Percentiles rank a stretch among this genome's conserved stretches.
These are phyloP conservation scores for Trichoderma aggressivum DNA, from an alignment of 2,329 filamentous ascomycete genomes.

Conservation along the genomic window DNA sequence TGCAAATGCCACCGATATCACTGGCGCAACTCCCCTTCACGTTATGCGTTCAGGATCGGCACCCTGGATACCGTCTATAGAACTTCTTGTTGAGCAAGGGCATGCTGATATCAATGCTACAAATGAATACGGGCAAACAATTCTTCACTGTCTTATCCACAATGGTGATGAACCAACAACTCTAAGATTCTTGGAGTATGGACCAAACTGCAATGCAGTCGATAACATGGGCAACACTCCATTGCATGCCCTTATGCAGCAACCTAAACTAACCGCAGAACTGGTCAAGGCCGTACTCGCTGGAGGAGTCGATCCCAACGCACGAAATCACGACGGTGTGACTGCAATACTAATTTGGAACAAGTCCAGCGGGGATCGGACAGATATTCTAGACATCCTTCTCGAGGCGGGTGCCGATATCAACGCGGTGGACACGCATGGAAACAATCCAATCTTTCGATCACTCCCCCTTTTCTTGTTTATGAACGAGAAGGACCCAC, in stretches of 20 bases:
- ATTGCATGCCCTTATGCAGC: constrained; percentile 21
- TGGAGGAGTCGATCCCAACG: constrained; percentile 25
- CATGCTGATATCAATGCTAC: constrained; percentile 26
- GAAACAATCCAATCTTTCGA: constrained; percentile 23
- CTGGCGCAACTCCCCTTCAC: constrained; percentile 24
- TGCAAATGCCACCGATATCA: constrained; percentile 20
- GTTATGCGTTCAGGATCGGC: not conserved
- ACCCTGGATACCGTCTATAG: constrained; percentile 19
- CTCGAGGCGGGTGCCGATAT: constrained; percentile 27
- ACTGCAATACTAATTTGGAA: constrained; percentile 20
- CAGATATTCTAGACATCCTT: constrained; percentile 3
- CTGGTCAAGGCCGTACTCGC: constrained; percentile 17
- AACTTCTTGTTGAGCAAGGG: constrained; percentile 25
- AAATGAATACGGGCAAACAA: constrained; percentile 22
- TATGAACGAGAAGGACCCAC: not conserved
- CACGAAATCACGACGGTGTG: constrained; percentile 20
- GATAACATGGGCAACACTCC: constrained; percentile 25
- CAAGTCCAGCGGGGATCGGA: fast-evolving
- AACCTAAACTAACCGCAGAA: not conserved
- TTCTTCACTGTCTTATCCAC: constrained; percentile 20
- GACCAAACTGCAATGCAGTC: constrained; percentile 19
- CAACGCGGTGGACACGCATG: constrained; percentile 20
- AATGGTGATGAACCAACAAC: not conserved
- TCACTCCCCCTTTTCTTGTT: not conserved
- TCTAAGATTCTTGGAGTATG: constrained; percentile 22